Conservation (phyloP, 164 flowering plant genomes). For the Aristolochia californica region DNA sequence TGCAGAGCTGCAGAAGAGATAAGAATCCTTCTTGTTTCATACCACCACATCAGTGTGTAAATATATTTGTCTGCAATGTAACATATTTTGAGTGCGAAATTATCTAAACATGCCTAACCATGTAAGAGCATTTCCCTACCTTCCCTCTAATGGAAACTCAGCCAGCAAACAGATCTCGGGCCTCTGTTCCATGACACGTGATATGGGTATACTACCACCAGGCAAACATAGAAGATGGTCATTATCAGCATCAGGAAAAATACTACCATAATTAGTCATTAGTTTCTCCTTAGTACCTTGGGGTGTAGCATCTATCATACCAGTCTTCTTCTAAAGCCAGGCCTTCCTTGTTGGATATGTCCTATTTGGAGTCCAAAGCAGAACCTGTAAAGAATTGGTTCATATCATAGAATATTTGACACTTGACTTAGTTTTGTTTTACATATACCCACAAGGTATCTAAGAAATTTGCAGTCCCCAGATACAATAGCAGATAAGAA, state of each 20-base stretch:
- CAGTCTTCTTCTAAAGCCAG: conserved; percentile 73
- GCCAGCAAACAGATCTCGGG: conserved; percentile 59
- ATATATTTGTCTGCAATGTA: too few species aligned
- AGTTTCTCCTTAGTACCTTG: conserved; percentile 31
- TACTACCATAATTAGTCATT: neutral
- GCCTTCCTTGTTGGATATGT: conserved; percentile 87
- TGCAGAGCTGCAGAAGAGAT: neutral
- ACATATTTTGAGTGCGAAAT: too few species aligned
- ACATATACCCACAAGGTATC: conserved; percentile 52
- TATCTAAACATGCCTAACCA: neutral
- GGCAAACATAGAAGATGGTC: neutral
- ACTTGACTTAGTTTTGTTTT: too few species aligned
- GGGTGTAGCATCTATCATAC: conserved; percentile 46
- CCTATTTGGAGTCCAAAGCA: conserved; percentile 31
- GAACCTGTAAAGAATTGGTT: neutral
- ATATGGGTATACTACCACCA: conserved; percentile 32
- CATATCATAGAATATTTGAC: too few species aligned
- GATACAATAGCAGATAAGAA: conserved; percentile 47
- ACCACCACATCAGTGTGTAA: neutral
- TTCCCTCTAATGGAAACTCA: conserved; percentile 72
- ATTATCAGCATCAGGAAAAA: neutral
- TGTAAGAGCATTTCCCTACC: conserved; percentile 22
- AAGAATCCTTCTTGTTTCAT: neutral
- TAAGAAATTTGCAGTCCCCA: conserved; percentile 62
- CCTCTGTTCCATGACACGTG: conserved; percentile 48